Base-by-base conservation (phyloP, 345 rosid species). In the Mallotus nudiflorus region DNA sequence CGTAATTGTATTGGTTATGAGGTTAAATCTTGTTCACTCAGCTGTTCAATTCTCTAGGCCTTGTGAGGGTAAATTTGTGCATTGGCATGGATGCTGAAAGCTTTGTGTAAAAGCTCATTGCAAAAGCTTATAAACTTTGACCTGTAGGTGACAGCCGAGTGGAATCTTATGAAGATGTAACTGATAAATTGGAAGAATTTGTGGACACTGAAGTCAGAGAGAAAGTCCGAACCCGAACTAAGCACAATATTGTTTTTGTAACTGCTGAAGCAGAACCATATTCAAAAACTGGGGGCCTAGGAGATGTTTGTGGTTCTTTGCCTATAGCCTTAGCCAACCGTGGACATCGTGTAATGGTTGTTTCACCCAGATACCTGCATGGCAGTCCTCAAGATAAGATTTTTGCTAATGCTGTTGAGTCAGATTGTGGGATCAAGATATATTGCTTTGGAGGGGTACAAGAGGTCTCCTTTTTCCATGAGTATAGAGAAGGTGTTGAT, bases 271-370 rank as follows among this genome's bases (percentile, higher is more conserved):
- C 97, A 0, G 90, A 93, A 66, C 99, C 97, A n/a, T 95, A 88
- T 79, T 95, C 99, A 0, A 95, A 95, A 80, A 91, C 99, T 1
- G 99, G 99, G 60, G 97, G 99, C 60, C 45, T 95, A 58, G 97
- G 96, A 65, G 99, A 95, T 82, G 99, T 95, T 42, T 91, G 96
- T 76, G 96, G 99, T 54, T 95, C 98, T 75, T 82, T 94, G 91
- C 98, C 98, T 0, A 76, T 84, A 64, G 92, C 90, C 31, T 62
- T 94, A 49, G 96, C 97, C 72, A 71, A 75, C 16, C 89, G 86
- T 35, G 96, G 98, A 15, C 97, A 94, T 61, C 93, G 99, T 45
- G 97, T 95, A 10, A 91, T 95, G 98, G 97, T 93, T 73, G 80
- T 95, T 72, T 85, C 96, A 77, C 97, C 99, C 18, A 85, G 90